phyloP scores from a whole-genome alignment of 768 basidiomycete genomes.

The Lentinula detonsa region DNA sequence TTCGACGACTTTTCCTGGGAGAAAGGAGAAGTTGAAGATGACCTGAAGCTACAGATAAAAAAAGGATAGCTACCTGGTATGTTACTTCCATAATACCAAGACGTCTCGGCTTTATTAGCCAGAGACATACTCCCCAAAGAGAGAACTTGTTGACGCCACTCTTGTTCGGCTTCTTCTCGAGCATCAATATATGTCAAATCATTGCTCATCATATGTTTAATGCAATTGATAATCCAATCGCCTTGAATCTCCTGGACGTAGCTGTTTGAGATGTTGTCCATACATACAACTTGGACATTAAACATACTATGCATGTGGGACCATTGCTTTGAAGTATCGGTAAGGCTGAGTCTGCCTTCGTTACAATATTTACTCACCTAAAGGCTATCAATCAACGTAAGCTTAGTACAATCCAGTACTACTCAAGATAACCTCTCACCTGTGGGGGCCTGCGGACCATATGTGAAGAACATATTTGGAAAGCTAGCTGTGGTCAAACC shows the following conservation, averaged over 20 bases:
- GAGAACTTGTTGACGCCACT: not conserved
- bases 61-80: constrained; percentile 1
- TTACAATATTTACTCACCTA: not conserved
- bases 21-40: not conserved
- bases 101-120: not conserved
- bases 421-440: not conserved
- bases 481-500: constrained; percentile 10
- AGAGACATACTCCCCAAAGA: not conserved
- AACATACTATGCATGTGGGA: not conserved
- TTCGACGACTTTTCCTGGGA: constrained; percentile 6
- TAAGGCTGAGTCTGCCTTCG: not conserved
- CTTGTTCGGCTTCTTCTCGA: not conserved
- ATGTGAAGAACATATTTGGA: constrained; percentile 14
- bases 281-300: not conserved
- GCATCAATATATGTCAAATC: not conserved
- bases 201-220: constrained; percentile 11
- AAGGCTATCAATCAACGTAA: not conserved
- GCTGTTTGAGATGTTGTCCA: not conserved
- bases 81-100: constrained; percentile 12
- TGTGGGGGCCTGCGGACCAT: constrained; percentile 12
- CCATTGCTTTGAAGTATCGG: not conserved
- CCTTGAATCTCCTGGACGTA: constrained; percentile 17
- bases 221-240: constrained; percentile 18
- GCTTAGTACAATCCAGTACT: not conserved
- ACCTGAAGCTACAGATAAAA: not conserved